These are phyloP conservation scores for Saccharomycopsis hybrid DNA, from an alignment of 1,139 yeast genomes.

Conservation along the genomic window DNA sequence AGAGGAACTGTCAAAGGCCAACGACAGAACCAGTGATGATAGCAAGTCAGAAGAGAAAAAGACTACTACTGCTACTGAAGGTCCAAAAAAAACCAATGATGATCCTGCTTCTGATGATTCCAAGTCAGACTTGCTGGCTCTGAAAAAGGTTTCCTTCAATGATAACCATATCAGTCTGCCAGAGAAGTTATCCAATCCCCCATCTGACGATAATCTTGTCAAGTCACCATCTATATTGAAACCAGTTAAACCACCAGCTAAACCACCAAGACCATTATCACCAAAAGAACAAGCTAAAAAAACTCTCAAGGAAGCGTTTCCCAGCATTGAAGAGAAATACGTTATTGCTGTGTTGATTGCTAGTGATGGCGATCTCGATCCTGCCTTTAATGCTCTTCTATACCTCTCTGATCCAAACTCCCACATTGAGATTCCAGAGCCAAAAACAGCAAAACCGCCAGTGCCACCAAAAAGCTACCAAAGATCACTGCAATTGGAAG, in stretches of 20 bases:
- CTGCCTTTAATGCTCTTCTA: slow-evolving; percentile 83
- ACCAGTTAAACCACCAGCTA: slow-evolving; percentile 47
- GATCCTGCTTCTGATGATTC: neutral
- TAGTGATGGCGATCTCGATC: slow-evolving; percentile 70
- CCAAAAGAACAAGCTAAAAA: slow-evolving; percentile 47
- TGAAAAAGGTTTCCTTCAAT: slow-evolving; percentile 19
- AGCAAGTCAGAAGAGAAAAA: neutral
- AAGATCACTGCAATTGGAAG: slow-evolving; percentile 44
- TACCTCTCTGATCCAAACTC: slow-evolving; percentile 73
- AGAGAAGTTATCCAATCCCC: slow-evolving; percentile 11
- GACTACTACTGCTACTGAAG: neutral
- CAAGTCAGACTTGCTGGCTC: neutral
- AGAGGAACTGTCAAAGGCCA: neutral
- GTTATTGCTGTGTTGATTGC: slow-evolving; percentile 81
- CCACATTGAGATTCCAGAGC: slow-evolving; percentile 52
- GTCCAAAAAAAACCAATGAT: neutral
- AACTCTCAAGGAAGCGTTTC: slow-evolving; percentile 73
- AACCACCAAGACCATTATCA: slow-evolving; percentile 63
- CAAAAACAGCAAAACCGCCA: slow-evolving; percentile 25
- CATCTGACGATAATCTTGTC: slow-evolving; percentile 2
- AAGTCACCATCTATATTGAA: slow-evolving; percentile 17
- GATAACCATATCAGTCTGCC: slow-evolving; percentile 12
- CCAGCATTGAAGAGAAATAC: slow-evolving; percentile 60
- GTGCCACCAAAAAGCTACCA: slow-evolving; percentile 29
- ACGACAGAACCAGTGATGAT: neutral